Conservation (phyloP, 2,329 filamentous ascomycete species). For the Macrophomina phaseolina region DNA sequence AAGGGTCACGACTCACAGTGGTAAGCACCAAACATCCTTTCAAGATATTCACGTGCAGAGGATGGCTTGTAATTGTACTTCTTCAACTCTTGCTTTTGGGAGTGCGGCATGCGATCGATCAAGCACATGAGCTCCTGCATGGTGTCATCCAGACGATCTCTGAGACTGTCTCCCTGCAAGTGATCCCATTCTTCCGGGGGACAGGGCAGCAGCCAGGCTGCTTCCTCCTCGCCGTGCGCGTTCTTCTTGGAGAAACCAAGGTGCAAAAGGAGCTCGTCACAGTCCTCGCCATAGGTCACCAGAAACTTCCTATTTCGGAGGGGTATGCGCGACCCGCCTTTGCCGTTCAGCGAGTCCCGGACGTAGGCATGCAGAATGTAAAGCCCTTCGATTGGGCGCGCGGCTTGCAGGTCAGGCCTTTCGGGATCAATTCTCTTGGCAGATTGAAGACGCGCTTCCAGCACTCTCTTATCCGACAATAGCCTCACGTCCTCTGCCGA, state of each 20-base stretch:
- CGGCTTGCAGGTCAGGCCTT: conserved; percentile 59
- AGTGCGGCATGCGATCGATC: conserved; percentile 49
- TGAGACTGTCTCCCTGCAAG: conserved; percentile 33
- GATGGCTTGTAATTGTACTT: conserved; percentile 39
- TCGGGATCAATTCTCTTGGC: conserved; percentile 59
- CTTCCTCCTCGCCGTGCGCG: conserved; percentile 36
- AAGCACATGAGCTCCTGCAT: conserved; percentile 62
- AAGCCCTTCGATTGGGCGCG: conserved; percentile 61
- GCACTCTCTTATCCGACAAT: conserved; percentile 59
- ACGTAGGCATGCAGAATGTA: conserved; percentile 65
- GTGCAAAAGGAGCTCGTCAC: conserved; percentile 61
- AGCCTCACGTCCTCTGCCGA: conserved; percentile 54
- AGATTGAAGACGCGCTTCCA: conserved; percentile 60
- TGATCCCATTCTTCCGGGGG: conserved; percentile 34
- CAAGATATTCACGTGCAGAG: conserved; percentile 48
- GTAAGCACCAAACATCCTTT: conserved; percentile 43
- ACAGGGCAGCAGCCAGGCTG: conserved; percentile 43
- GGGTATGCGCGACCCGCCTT: conserved; percentile 55
- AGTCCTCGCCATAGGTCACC: conserved; percentile 67
- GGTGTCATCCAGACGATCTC: conserved; percentile 61
- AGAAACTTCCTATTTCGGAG: conserved; percentile 68
- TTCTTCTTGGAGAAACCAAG: conserved; percentile 60
- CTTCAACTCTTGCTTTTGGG: conserved; percentile 39
- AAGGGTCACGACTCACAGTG: conserved; percentile 37
- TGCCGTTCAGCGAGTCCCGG: conserved; percentile 61